Evolutionary conservation across 148 eudicot species (phyloP), one percentile per base, ranked within the genome.

Genomic region (Drosera capensis): DNA sequence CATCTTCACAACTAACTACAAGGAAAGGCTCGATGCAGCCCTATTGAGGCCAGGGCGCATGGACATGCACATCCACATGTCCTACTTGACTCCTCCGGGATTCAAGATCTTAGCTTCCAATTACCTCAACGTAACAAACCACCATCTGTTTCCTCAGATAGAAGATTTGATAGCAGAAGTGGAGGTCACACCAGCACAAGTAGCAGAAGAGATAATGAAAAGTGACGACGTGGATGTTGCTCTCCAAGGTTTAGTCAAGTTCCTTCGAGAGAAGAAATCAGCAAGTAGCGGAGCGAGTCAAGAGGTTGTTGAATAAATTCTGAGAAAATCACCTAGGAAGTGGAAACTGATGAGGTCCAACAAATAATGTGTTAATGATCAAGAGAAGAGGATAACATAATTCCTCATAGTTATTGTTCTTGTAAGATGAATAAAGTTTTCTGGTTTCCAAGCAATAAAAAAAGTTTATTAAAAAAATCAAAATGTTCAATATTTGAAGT

Each of bases 51-150:
- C 48, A 2, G 57, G 57, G 2, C 36, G 57, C 26, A 53, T 53
- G 57, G 57, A 53, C 28, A 53, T 53, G 57, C 57, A 53, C 15
- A 53, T 53, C 15, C 57, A 53, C 21, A 53, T 53, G 57, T 42
- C 57, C 7, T 53, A 53, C 20, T 45, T 43, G 8, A 53, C 57
- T 20, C 48, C 48, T 20, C 0, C 36, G 3, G 57, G 28, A 8
- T 53, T 53, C 28, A 53, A 35, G 24, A 35, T 53, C 11, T 22
- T 53, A 2, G 57, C 57, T 45, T 42, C 36, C 1, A 53, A 53
- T 28, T 53, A 53, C 29, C 48, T 43, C 17, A 31, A 44, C 15
- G 14, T 53, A 20, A 30, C n/a, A n/a, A 29, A 19, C 11, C 48
- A 53, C 14, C 30, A 21, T 43, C 22, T 43, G 28, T 37, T 53